Percentiles rank a stretch among this genome's conserved stretches.
phyloP scores from a whole-genome alignment of 192 early-diverging fungal genomes.

The Backusella westeae region DNA sequence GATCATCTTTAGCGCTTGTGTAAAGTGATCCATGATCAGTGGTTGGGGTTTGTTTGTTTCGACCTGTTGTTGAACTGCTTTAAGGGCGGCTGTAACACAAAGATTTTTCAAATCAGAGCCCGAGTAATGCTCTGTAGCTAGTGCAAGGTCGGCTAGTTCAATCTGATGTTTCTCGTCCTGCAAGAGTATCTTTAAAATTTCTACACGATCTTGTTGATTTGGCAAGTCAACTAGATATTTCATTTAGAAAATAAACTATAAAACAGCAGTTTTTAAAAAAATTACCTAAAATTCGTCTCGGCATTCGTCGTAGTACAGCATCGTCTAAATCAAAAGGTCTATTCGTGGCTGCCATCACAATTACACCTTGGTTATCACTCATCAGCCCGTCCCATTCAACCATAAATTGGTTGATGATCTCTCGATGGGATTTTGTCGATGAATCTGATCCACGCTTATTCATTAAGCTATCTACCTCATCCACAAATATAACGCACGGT shows the following conservation, averaged over 20 bases:
- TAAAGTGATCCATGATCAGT: constrained; percentile 70
- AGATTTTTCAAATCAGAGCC: constrained; percentile 96
- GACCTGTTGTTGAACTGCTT: constrained; percentile 60
- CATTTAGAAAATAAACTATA: neutral
- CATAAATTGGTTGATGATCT: constrained; percentile 96
- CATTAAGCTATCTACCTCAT: constrained; percentile 94
- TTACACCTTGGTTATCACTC: constrained; percentile 71
- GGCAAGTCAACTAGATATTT: constrained; percentile 76
- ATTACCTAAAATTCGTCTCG: constrained; percentile 78
- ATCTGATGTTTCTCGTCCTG: constrained; percentile 75
- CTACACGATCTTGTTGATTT: constrained; percentile 64
- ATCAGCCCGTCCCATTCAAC: constrained; percentile 93
- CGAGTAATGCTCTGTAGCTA: constrained; percentile 76
- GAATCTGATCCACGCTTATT: constrained; percentile 57
- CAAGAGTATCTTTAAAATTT: constrained; percentile 77
- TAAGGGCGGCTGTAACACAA: constrained; percentile 82
- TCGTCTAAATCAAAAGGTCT: constrained; percentile 97
- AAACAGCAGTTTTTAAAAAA: neutral
- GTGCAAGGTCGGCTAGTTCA: constrained; percentile 62
- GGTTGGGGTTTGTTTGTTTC: constrained; percentile 30
- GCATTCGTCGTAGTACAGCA: constrained; percentile 90
- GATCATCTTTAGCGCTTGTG: constrained; percentile 78
- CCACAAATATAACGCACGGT: constrained; percentile 97
- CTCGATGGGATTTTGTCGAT: constrained; percentile 61
- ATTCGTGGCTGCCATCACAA: constrained; percentile 93